Conservation (phyloP, 768 basidiomycete genomes). For the Leucosporidium scottii region DNA sequence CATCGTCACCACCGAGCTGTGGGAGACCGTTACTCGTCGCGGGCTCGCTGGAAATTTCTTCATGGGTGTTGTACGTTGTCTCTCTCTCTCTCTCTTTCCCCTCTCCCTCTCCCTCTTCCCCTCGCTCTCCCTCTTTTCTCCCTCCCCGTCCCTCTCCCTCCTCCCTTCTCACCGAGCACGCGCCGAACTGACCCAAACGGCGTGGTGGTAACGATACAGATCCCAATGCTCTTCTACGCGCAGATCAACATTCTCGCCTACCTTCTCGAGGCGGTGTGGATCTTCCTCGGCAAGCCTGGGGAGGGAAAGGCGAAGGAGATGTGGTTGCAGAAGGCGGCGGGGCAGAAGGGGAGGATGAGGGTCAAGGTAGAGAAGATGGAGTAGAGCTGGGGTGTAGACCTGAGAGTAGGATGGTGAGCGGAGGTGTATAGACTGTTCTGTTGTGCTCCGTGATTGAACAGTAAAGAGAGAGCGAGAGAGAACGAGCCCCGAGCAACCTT, state of each 20-base stretch:
- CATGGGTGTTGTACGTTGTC: constrained; percentile 50
- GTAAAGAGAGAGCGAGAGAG: too few relatives aligned
- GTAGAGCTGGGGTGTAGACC: background rate
- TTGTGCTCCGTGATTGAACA: too few relatives aligned
- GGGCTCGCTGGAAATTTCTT: constrained; percentile 53
- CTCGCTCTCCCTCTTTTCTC: too few relatives aligned
- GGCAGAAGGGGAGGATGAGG: background rate
- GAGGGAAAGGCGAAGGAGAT: constrained; percentile 7
- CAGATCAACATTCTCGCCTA: constrained; percentile 26
- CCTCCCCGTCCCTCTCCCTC: background rate
- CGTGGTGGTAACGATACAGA: background rate
- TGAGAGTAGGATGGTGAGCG: background rate
- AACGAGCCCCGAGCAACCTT: too few relatives aligned
- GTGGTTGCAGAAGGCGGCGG: background rate
- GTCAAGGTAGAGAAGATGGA: background rate
- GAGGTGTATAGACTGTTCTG: too few relatives aligned
- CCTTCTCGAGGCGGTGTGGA: constrained; percentile 27
- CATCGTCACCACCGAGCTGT: constrained; percentile 54
- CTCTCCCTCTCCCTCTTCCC: too few relatives aligned
- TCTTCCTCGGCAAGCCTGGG: background rate
- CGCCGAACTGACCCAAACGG: background rate
- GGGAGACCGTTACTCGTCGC: constrained; percentile 55
- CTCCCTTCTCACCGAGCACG: background rate
- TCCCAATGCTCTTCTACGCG: constrained; percentile 35
- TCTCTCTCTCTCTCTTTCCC: background rate